These are phyloP conservation scores for Candida ovalis DNA, from an alignment of 805 yeast genomes.

Conservation along the genomic window DNA sequence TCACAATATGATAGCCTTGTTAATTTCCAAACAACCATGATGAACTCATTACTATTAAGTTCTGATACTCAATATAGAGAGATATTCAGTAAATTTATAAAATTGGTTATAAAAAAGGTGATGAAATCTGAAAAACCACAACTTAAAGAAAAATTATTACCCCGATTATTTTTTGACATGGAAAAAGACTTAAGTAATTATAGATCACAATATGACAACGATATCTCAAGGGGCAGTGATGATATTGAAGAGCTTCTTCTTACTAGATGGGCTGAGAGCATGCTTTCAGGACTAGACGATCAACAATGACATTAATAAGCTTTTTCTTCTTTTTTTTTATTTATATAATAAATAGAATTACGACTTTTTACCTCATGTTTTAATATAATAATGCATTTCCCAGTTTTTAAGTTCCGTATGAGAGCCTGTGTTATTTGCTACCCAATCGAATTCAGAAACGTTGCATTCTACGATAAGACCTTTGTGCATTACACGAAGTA, in stretches of 20 bases:
- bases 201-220: conserved; percentile 5
- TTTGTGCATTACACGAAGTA: too few species aligned
- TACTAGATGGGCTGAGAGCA: conserved; percentile 47
- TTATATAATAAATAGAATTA: neutral
- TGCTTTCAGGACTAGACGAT: conserved; percentile 18
- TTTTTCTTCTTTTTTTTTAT: neutral
- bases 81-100: conserved; percentile 29
- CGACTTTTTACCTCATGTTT: neutral
- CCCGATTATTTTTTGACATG: conserved; percentile 21
- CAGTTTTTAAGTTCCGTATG: too few species aligned
- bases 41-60: conserved; percentile 26
- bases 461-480: too few species aligned
- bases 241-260: conserved; percentile 42
- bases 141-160: conserved; percentile 27
- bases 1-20: conserved; percentile 46
- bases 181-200: conserved; percentile 16
- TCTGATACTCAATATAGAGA: conserved; percentile 27
- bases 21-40: conserved; percentile 34
- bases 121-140: conserved; percentile 27
- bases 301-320: too few species aligned
- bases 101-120: conserved; percentile 27
- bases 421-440: too few species aligned
- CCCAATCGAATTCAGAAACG: too few species aligned
- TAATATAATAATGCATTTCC: too few species aligned
- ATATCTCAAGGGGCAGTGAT: conserved; percentile 19